These are phyloP conservation scores for Puccinia polysora DNA, from an alignment of 1,284 basidiomycete species.

Conservation along the genomic window DNA sequence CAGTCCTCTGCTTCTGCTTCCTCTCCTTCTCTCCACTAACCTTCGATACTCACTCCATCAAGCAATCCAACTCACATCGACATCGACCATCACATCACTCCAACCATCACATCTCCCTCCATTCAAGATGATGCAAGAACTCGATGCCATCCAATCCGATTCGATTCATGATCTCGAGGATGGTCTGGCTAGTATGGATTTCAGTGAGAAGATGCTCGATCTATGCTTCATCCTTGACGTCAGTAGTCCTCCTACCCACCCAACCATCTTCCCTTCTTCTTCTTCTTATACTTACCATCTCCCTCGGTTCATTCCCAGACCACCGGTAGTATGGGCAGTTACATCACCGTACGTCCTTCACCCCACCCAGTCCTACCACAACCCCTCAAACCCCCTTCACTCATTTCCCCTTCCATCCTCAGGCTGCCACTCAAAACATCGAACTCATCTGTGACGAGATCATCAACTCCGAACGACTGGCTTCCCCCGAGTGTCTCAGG, in stretches of 20 bases:
- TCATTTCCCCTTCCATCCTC: not conserved
- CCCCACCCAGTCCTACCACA: not conserved
- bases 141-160: conserved; percentile 21
- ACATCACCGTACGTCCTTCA: conserved; percentile 21
- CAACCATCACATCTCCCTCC: not conserved
- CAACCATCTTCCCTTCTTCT: not conserved
- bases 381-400: not conserved
- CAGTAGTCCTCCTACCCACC: not conserved
- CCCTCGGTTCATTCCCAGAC: conserved; percentile 1
- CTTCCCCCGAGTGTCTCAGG: conserved; percentile 71
- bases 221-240: conserved; percentile 38
- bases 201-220: conserved; percentile 36
- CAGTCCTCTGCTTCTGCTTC: no score
- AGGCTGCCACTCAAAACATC: conserved; percentile 89
- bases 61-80: not conserved
- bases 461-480: conserved; percentile 85
- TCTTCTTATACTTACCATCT: not conserved
- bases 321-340: conserved; percentile 40
- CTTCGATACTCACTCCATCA: not conserved
- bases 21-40: not conserved
- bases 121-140: conserved; percentile 40
- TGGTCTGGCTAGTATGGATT: conserved; percentile 19
- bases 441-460: conserved; percentile 94
- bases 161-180: conserved; percentile 13
- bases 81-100: not conserved